Percentiles rank a stretch among this genome's conserved stretches.
Evolutionary conservation across 768 basidiomycete genomes (phyloP).

Genomic region (Hemileccinum rubropunctum): DNA sequence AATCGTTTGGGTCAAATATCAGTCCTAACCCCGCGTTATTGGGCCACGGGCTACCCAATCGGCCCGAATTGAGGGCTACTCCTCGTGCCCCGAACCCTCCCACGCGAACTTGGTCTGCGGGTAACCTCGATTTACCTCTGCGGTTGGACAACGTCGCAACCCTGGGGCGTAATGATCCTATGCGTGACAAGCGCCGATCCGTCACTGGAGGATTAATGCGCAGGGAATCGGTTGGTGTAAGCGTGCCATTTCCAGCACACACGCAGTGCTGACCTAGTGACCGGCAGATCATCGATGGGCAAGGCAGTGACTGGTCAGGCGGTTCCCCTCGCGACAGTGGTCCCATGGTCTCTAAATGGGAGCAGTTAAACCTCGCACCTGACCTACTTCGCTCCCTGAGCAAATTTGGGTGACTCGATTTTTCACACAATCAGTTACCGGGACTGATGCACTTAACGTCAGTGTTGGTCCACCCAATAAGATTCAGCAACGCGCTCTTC

Average conservation of each 20-base stretch:
- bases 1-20: slow-evolving; percentile 35
- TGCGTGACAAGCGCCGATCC: slow-evolving; percentile 74
- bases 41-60: slow-evolving; percentile 60
- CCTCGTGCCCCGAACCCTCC: slow-evolving; percentile 67
- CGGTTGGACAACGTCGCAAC: slow-evolving; percentile 44
- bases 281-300: slow-evolving; percentile 51
- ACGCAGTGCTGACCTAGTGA: slow-evolving; percentile 16
- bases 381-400: slow-evolving; percentile 85
- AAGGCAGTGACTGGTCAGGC: slow-evolving; percentile 54
- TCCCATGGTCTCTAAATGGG: slow-evolving; percentile 92
- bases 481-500: slow-evolving; percentile 95
- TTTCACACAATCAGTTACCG: slow-evolving; percentile 2
- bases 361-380: slow-evolving; percentile 80
- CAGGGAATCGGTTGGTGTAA: slow-evolving; percentile 72
- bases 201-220: slow-evolving; percentile 60
- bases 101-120: slow-evolving; percentile 83
- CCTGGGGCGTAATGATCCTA: slow-evolving; percentile 37
- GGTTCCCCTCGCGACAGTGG: slow-evolving; percentile 65
- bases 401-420: slow-evolving; percentile 82
- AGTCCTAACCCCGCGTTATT: slow-evolving; percentile 40
- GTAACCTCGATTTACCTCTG: slow-evolving; percentile 70
- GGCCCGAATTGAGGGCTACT: slow-evolving; percentile 59
- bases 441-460: slow-evolving; percentile 14
- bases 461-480: slow-evolving; percentile 98
- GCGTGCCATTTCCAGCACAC: slow-evolving; percentile 26